Conservation (phyloP, 257 asterid genomes). For the Capsicum rhomboideum region DNA sequence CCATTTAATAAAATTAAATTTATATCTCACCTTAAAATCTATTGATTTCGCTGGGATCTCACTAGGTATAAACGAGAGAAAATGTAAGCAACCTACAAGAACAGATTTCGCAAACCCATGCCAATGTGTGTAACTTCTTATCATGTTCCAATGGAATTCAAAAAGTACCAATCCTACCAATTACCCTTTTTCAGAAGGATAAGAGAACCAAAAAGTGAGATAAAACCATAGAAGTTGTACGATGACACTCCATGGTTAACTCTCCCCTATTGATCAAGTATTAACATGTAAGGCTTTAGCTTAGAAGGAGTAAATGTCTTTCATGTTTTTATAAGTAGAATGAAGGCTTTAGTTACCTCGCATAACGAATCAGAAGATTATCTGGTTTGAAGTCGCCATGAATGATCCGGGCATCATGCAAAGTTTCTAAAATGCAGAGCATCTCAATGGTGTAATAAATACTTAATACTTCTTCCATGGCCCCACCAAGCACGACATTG, state of each 20-base stretch:
- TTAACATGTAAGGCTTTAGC: not conserved
- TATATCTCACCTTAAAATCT: not conserved
- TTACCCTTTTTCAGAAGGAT: not conserved
- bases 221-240: not conserved
- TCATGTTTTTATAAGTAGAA: not conserved
- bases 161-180: not conserved
- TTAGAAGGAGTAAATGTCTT: not conserved
- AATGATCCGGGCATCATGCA: constrained; percentile 59
- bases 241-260: not conserved
- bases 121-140: not conserved
- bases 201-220: not conserved
- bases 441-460: constrained; percentile 89
- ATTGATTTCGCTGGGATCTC: too few relatives aligned
- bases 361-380: constrained; percentile 81
- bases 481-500: constrained; percentile 48
- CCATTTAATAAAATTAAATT: not conserved
- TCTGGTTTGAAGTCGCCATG: constrained; percentile 99
- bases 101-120: not conserved
- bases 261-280: not conserved
- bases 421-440: constrained; percentile 78
- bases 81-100: not conserved
- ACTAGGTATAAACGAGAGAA: not conserved
- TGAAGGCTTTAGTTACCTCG: constrained; percentile 49
- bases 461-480: constrained; percentile 86
- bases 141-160: not conserved